Evolutionary conservation across 2,329 filamentous ascomycete genomes (phyloP), one percentile per base, ranked within the genome.

Genomic region (Cladosporium sp.): DNA sequence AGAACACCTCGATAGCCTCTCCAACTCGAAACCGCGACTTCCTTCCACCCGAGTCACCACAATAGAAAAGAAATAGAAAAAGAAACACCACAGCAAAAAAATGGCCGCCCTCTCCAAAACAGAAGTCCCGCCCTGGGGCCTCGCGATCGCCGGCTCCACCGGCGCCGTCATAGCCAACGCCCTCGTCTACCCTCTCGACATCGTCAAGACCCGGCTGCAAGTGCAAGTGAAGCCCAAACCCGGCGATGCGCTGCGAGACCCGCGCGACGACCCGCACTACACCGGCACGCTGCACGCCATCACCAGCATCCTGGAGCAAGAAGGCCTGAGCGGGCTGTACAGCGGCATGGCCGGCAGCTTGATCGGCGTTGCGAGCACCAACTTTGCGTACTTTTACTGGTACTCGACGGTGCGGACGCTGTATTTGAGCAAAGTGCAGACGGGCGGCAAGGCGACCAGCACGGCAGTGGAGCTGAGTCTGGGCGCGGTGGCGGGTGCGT

Each of bases 371-470:
- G 94, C 93, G 1, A 97, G 93, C 29, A 98, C 94, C 62, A 99
- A 99, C 79, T 99, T 99, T 77, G 95, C 95, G 73, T 99, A 99
- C 81, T 99, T 99, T 78, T 99, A 99, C 82, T 98, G 94, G 93
- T 98, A 98, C 78, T 94, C 92, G 5, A 81, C 95, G 31, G 92
- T 97, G 35, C 88, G 95, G 69, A 88, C 88, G 18, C 79, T 97
- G 23, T 98, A 98, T 78, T 80, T 91, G 70, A 80, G 81, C 21
- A 84, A 83, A 28, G 67, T 74, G 11, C 69, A 72, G 37, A 73
- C 71, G 59, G 67, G 62, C 10, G 68, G 66, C 29, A 81, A 80
- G 71, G 86, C 85, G 70, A 55, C 52, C 10, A 89, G 91, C 23
- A 98, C 93, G 0, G 86, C 90, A 5, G 84, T 90, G 53, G 95